Conservation (phyloP, 2,329 filamentous ascomycete genomes). For the Hymenoscyphus salicellus region DNA sequence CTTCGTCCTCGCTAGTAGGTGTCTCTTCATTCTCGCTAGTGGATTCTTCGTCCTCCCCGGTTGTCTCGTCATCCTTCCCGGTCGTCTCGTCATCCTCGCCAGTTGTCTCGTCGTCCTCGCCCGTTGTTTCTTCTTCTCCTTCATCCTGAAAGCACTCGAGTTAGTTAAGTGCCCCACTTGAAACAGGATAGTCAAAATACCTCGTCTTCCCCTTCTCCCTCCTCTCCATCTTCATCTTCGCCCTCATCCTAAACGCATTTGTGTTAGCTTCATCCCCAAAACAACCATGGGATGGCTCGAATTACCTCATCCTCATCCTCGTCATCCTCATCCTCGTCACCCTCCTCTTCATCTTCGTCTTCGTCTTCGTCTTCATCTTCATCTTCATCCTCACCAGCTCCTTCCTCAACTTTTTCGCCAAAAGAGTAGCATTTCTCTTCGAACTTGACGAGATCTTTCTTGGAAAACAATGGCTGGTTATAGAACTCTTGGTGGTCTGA, state of each 20-base stretch:
- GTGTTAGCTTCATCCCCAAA: no score
- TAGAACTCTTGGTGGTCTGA: not conserved
- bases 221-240: no score
- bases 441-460: not conserved
- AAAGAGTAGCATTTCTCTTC: slow-evolving; percentile 1
- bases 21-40: no score
- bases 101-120: slow-evolving; percentile 7
- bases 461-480: not conserved
- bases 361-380: slow-evolving; percentile 4
- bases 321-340: slow-evolving; percentile 6
- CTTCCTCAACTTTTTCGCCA: not conserved
- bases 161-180: no score
- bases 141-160: no score
- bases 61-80: not conserved
- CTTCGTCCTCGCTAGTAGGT: not conserved
- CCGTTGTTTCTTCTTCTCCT: slow-evolving; percentile 4
- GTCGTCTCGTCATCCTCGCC: not conserved
- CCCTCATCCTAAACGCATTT: no score
- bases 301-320: slow-evolving; percentile 4
- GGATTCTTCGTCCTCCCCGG: no score
- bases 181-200: no score
- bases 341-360: not conserved
- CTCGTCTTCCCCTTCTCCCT: no score
- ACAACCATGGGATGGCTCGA: no score
- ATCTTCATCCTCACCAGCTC: not conserved